These are phyloP conservation scores for Fagus sylvatica DNA, from an alignment of 306 rosid species.

Conservation along the genomic window DNA sequence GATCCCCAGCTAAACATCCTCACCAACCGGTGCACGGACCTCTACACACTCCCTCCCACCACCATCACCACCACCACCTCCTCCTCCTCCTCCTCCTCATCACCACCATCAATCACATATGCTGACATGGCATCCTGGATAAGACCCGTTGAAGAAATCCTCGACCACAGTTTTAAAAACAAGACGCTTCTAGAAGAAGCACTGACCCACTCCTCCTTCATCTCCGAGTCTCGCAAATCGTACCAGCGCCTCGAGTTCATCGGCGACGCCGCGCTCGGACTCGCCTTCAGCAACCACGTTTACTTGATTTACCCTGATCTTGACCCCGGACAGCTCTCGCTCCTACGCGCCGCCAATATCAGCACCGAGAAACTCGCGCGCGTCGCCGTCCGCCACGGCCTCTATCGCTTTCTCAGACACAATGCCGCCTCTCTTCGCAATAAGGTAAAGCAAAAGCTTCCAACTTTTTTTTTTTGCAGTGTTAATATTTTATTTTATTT, in stretches of 20 bases:
- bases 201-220: slow-evolving; percentile 63
- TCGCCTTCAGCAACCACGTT: slow-evolving; percentile 47
- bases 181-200: slow-evolving; percentile 70
- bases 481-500: no score
- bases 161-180: slow-evolving; percentile 42
- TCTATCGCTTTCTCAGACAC: slow-evolving; percentile 48
- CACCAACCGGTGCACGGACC: no score
- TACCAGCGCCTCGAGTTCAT: slow-evolving; percentile 76
- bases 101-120: neutral
- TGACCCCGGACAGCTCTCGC: slow-evolving; percentile 55
- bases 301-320: slow-evolving; percentile 44
- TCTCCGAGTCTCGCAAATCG: slow-evolving; percentile 6
- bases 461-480: no score
- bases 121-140: slow-evolving; percentile 27
- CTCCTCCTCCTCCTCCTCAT: neutral
- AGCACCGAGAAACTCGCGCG: slow-evolving; percentile 91
- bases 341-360: slow-evolving; percentile 65
- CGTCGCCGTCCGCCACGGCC: slow-evolving; percentile 51
- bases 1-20: no score
- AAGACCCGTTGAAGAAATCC: slow-evolving; percentile 34
- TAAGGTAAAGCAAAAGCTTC: slow-evolving; percentile 23
- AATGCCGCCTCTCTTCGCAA: slow-evolving; percentile 30
- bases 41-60: neutral
- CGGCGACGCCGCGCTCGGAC: slow-evolving; percentile 64
- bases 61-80: neutral